Evolutionary conservation across 2,329 filamentous ascomycete species (phyloP).

Genomic region (Pseudogymnoascus sp.): DNA sequence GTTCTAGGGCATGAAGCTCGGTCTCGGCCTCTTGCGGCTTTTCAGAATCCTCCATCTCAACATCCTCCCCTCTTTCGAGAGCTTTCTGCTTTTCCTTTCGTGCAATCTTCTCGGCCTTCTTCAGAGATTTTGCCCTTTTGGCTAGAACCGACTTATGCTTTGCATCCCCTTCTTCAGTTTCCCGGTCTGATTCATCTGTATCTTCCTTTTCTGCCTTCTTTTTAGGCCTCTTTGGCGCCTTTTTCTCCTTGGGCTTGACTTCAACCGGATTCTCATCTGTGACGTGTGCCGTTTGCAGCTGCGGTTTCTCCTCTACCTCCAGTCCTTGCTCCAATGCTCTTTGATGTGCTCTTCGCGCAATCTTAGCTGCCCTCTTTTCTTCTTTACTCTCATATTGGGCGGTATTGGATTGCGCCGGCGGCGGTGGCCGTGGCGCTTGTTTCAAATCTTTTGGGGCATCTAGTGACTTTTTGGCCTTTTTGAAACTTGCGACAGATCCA

Average conservation of each 20-base stretch:
- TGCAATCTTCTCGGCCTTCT: conserved; percentile 36
- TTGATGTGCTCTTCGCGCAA: conserved; percentile 11
- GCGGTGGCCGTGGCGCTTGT: conserved; percentile 10
- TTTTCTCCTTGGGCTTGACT: conserved; percentile 14
- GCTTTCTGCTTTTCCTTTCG: conserved; percentile 25
- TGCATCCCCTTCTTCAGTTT: conserved; percentile 9
- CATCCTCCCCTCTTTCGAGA: conserved; percentile 26
- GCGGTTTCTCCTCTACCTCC: background rate
- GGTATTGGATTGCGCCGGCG: background rate
- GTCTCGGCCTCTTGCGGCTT: conserved; percentile 27
- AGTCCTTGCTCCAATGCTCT: conserved; percentile 10
- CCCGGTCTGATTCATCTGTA: conserved; percentile 12
- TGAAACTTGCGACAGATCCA: background rate
- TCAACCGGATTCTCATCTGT: conserved; percentile 12
- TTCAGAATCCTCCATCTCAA: conserved; percentile 19
- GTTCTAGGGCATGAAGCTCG: conserved; percentile 64
- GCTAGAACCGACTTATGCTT: conserved; percentile 44
- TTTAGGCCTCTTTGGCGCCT: conserved; percentile 15
- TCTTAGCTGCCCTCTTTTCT: conserved; percentile 12
- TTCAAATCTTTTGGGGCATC: background rate
- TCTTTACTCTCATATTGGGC: conserved; percentile 10
- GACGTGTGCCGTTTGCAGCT: background rate
- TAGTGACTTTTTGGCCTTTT: background rate
- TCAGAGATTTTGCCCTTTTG: conserved; percentile 47
- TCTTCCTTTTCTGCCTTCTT: conserved; percentile 14